Percentiles rank a stretch among this genome's conserved stretches.
phyloP scores from a whole-genome alignment of 2,329 filamentous ascomycete genomes.

The Cladosporium sp. region DNA sequence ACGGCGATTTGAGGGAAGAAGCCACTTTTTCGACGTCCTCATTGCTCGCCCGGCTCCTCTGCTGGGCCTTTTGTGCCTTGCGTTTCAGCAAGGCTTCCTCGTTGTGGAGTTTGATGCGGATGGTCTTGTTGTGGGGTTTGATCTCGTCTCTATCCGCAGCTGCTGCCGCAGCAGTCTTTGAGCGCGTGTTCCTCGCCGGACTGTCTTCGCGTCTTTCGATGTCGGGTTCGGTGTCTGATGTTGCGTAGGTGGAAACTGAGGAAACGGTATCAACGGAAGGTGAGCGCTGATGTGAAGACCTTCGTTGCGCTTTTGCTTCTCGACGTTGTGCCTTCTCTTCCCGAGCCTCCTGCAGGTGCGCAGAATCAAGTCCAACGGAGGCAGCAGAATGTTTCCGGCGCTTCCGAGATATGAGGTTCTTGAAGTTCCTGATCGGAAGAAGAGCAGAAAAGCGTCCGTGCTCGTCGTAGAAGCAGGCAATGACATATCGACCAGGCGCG shows the following conservation, averaged over 20 bases:
- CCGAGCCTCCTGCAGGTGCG: slow-evolving; percentile 27
- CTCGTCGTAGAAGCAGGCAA: slow-evolving; percentile 77
- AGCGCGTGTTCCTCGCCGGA: slow-evolving; percentile 53
- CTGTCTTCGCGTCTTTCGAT: slow-evolving; percentile 33
- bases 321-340: slow-evolving; percentile 25
- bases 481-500: slow-evolving; percentile 73
- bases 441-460: slow-evolving; percentile 73
- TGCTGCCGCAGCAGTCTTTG: slow-evolving; percentile 49
- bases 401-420: slow-evolving; percentile 23
- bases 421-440: slow-evolving; percentile 61
- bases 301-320: slow-evolving; percentile 19
- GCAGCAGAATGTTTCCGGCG: slow-evolving; percentile 1
- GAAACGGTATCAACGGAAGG: slow-evolving; percentile 32
- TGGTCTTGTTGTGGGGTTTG: slow-evolving; percentile 66
- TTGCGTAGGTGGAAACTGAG: slow-evolving; percentile 54
- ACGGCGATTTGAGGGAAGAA: slow-evolving; percentile 87
- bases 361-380: slow-evolving; percentile 26
- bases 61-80: slow-evolving; percentile 57
- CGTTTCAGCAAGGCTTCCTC: slow-evolving; percentile 58
- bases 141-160: slow-evolving; percentile 53
- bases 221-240: slow-evolving; percentile 62
- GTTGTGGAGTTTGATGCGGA: slow-evolving; percentile 82
- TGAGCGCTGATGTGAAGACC: slow-evolving; percentile 32
- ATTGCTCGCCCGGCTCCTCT: slow-evolving; percentile 15
- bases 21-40: slow-evolving; percentile 46